phyloP scores from a whole-genome alignment of 2,329 filamentous ascomycete genomes.

The Clonostachys rhizophaga region DNA sequence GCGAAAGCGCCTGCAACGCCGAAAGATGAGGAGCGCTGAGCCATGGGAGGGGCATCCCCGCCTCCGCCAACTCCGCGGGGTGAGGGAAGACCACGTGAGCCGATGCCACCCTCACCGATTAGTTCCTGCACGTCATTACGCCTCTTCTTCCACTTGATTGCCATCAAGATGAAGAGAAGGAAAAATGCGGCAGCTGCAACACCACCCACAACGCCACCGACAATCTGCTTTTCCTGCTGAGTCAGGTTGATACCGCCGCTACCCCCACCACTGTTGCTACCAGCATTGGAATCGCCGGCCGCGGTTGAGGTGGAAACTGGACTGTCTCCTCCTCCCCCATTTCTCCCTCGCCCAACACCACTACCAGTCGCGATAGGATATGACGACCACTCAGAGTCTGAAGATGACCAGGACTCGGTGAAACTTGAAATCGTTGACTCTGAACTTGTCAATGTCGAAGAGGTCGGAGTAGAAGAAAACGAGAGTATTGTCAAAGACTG shows the following conservation, averaged over 20 bases:
- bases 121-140: slow-evolving; percentile 18
- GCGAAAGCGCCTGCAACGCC: slow-evolving; percentile 45
- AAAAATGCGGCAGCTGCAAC: slow-evolving; percentile 55
- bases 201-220: slow-evolving; percentile 52
- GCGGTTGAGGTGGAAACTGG: too few relatives aligned
- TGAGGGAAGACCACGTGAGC: not conserved
- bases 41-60: slow-evolving; percentile 25
- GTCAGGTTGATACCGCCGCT: slow-evolving; percentile 15
- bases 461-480: too few relatives aligned
- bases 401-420: too few relatives aligned
- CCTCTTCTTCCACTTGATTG: slow-evolving; percentile 52
- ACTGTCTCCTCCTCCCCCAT: too few relatives aligned
- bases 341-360: too few relatives aligned
- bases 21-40: slow-evolving; percentile 31
- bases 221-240: slow-evolving; percentile 32
- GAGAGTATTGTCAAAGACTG: too few relatives aligned
- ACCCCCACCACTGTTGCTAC: slow-evolving; percentile 9
- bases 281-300: slow-evolving; percentile 5
- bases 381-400: too few relatives aligned
- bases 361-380: too few relatives aligned
- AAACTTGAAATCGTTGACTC: too few relatives aligned
- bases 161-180: slow-evolving; percentile 44
- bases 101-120: not conserved
- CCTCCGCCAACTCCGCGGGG: not conserved
- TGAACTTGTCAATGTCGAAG: too few relatives aligned